Evolutionary conservation across 2,329 filamentous ascomycete species (phyloP).

Genomic region (Alternaria ethzedia): DNA sequence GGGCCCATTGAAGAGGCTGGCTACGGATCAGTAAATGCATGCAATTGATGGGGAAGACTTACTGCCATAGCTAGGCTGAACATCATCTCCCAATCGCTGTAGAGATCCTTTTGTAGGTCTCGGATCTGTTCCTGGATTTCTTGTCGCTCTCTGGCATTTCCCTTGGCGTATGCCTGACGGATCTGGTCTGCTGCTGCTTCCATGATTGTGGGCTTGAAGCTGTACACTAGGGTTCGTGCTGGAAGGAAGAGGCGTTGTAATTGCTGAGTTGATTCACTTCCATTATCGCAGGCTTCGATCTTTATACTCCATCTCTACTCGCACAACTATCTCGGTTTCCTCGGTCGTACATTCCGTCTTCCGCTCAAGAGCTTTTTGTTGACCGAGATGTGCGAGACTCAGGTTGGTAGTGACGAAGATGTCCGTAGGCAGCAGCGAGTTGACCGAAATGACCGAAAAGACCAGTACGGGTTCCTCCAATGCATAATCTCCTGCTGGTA

Average conservation of each 20-base stretch:
- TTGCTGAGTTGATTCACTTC: not conserved
- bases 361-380: not conserved
- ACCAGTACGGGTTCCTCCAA: not conserved
- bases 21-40: not conserved
- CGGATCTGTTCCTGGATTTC: slow-evolving; percentile 33
- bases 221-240: not conserved
- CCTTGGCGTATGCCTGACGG: slow-evolving; percentile 24
- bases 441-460: not conserved
- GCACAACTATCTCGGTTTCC: no score
- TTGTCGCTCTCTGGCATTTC: slow-evolving; percentile 24
- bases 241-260: not conserved
- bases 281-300: not conserved
- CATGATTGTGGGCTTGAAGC: slow-evolving; percentile 17
- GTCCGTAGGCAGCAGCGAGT: not conserved
- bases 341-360: not conserved
- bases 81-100: slow-evolving; percentile 31
- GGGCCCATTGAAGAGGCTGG: slow-evolving; percentile 7
- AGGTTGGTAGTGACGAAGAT: not conserved
- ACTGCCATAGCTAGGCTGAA: slow-evolving; percentile 11
- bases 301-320: not conserved
- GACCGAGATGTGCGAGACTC: not conserved
- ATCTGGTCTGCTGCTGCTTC: slow-evolving; percentile 28
- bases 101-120: slow-evolving; percentile 34
- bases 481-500: not conserved
- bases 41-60: not conserved